These are phyloP conservation scores for Boeremia lycopersici DNA, from an alignment of 2,329 filamentous ascomycete genomes.

Conservation along the genomic window DNA sequence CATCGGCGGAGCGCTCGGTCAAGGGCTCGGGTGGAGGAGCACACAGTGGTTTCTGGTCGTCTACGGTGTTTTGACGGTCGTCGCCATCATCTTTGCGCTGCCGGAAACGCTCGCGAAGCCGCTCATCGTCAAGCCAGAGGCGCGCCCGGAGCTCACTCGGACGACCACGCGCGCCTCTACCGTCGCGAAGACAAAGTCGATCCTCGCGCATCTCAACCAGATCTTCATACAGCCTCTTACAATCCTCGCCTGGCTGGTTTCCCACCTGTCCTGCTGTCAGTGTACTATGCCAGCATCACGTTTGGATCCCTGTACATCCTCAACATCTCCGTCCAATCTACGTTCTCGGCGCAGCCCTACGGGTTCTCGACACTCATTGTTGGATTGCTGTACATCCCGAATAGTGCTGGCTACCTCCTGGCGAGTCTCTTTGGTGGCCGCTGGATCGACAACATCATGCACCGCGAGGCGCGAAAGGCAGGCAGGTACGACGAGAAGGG, in stretches of 20 bases:
- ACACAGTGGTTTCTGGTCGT: constrained; percentile 50
- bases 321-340: constrained; percentile 48
- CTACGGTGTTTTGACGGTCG: constrained; percentile 42
- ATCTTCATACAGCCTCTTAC: constrained; percentile 49
- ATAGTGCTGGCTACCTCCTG: constrained; percentile 45
- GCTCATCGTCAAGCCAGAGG: constrained; percentile 5
- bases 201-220: constrained; percentile 36
- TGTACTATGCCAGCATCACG: constrained; percentile 49
- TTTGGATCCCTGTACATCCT: constrained; percentile 49
- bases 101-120: constrained; percentile 42
- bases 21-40: constrained; percentile 45
- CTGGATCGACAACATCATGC: constrained; percentile 51
- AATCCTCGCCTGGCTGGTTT: constrained; percentile 47
- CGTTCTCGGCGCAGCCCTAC: constrained; percentile 44
- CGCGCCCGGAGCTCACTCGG: constrained; percentile 28
- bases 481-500: constrained; percentile 45
- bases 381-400: constrained; percentile 48
- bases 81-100: constrained; percentile 42
- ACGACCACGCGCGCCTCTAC: constrained; percentile 45
- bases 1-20: constrained; percentile 44
- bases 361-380: constrained; percentile 44
- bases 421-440: constrained; percentile 45
- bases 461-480: constrained; percentile 46
- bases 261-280: constrained; percentile 46
- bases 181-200: constrained; percentile 38